A percentile compares a stretch with the other conserved stretches of the same genome.
phyloP scores from a whole-genome alignment of 768 basidiomycete species.

The Tephrocybe sp. region DNA sequence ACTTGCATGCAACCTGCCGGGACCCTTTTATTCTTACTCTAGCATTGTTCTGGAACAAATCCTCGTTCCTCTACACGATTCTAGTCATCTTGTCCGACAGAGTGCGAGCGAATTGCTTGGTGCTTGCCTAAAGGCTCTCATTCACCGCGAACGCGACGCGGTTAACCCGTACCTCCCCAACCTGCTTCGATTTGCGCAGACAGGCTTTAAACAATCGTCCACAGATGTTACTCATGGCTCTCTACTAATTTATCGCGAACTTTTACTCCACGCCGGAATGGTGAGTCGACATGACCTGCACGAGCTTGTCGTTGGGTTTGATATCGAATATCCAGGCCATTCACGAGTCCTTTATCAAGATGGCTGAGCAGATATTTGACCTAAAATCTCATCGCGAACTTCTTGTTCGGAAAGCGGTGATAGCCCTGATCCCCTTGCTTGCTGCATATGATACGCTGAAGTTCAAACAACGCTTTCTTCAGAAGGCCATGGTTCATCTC shows the following conservation, averaged over 20 bases:
- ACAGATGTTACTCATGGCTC: constrained; percentile 93
- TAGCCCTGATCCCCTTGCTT: constrained; percentile 90
- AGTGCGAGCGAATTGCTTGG: constrained; percentile 89
- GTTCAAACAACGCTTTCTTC: constrained; percentile 86
- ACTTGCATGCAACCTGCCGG: constrained; percentile 83
- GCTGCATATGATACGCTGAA: constrained; percentile 94
- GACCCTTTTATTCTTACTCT: constrained; percentile 84
- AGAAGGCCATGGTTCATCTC: constrained; percentile 91
- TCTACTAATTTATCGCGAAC: constrained; percentile 83
- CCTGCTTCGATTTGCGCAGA: constrained; percentile 83
- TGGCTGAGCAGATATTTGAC: constrained; percentile 83
- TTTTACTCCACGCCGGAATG: constrained; percentile 91
- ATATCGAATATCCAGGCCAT: constrained; percentile 60
- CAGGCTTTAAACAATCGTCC: constrained; percentile 70
- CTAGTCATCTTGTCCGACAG: constrained; percentile 83
- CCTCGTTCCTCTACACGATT: constrained; percentile 83
- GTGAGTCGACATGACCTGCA: constrained; percentile 40
- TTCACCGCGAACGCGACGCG: constrained; percentile 62
- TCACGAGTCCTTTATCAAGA: constrained; percentile 79
- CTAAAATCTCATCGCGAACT: constrained; percentile 86
- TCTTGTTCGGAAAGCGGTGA: constrained; percentile 91
- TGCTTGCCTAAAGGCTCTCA: constrained; percentile 85
- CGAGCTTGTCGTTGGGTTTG: too few relatives aligned
- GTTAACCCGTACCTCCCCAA: constrained; percentile 65
- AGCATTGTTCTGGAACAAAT: constrained; percentile 88